Percentiles rank a stretch among this genome's conserved stretches.
Evolutionary conservation across 2,329 filamentous ascomycete genomes (phyloP).

Genomic region (Aspergillus brunneoviolaceus): DNA sequence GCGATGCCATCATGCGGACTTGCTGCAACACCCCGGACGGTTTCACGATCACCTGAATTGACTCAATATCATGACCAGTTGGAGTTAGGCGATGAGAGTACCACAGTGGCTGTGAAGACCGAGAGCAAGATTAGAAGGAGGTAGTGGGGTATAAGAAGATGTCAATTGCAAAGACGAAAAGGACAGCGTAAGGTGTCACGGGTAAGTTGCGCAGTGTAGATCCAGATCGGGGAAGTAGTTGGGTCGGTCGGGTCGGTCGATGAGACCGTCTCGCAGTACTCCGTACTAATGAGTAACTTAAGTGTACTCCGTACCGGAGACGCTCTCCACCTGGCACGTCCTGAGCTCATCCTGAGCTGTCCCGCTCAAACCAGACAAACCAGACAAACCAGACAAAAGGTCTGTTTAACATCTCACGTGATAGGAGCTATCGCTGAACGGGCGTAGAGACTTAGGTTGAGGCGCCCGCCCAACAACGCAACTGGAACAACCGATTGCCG

Average conservation of each 20-base stretch:
- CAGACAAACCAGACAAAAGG: constrained; percentile 25
- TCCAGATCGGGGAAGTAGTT: background rate
- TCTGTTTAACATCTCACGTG: constrained; percentile 18
- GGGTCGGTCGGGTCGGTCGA: too few relatives aligned
- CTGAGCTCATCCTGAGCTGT: constrained; percentile 1
- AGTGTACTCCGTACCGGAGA: background rate
- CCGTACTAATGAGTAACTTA: too few relatives aligned
- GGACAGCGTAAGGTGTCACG: background rate
- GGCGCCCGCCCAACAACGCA: constrained; percentile 4
- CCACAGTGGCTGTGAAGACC: background rate
- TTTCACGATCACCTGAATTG: constrained; percentile 17
- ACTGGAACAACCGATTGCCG: constrained; percentile 14
- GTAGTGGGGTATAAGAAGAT: too few relatives aligned
- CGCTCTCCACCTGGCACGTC: constrained; percentile 28
- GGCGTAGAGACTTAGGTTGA: constrained; percentile 9
- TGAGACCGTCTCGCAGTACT: too few relatives aligned
- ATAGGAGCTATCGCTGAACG: constrained; percentile 11
- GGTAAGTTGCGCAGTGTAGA: background rate
- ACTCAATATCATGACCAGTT: constrained; percentile 24
- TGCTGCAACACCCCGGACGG: constrained; percentile 13
- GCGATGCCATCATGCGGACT: constrained; percentile 51
- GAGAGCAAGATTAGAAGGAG: background rate
- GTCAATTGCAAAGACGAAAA: background rate
- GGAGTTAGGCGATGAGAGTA: background rate
- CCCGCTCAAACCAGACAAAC: constrained; percentile 20